These are phyloP conservation scores for Colletotrichum aenigma DNA, from an alignment of 2,329 filamentous ascomycete genomes.

Conservation along the genomic window DNA sequence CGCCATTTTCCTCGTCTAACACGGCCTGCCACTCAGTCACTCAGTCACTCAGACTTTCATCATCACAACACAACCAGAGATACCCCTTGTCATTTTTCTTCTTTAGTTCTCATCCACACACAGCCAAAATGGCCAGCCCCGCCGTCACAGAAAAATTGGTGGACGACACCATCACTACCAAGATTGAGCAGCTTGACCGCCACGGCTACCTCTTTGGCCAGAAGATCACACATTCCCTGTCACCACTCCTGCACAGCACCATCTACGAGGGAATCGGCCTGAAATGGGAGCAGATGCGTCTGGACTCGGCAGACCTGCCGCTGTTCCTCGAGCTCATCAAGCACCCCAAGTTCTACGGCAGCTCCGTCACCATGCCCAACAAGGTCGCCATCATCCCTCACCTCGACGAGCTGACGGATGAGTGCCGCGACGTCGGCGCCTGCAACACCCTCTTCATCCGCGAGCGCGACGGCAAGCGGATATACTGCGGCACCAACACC, in stretches of 20 bases:
- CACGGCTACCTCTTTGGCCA: conserved; percentile 63
- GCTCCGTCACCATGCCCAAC: conserved; percentile 83
- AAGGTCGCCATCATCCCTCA: conserved; percentile 78
- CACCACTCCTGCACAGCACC: conserved; percentile 57
- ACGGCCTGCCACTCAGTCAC: not conserved
- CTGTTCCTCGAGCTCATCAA: conserved; percentile 56
- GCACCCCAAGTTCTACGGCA: conserved; percentile 68
- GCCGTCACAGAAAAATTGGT: not conserved
- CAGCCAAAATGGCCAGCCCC: not conserved
- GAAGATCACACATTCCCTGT: conserved; percentile 59
- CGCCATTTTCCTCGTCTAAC: not conserved
- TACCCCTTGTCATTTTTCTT: not conserved
- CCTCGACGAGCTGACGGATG: conserved; percentile 74
- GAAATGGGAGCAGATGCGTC: conserved; percentile 55
- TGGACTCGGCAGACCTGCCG: conserved; percentile 56
- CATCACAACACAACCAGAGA: not conserved
- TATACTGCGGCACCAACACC: conserved; percentile 78
- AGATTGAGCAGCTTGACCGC: conserved; percentile 37
- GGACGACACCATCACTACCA: conserved; percentile 7
- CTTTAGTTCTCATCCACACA: not conserved
- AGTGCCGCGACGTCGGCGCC: conserved; percentile 75
- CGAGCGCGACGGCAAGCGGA: conserved; percentile 48
- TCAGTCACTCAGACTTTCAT: not conserved
- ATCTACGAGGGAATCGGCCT: conserved; percentile 57
- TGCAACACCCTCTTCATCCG: conserved; percentile 80